phyloP scores from a whole-genome alignment of 176 grass and related monocot species.

The Pontederia crassipes region DNA sequence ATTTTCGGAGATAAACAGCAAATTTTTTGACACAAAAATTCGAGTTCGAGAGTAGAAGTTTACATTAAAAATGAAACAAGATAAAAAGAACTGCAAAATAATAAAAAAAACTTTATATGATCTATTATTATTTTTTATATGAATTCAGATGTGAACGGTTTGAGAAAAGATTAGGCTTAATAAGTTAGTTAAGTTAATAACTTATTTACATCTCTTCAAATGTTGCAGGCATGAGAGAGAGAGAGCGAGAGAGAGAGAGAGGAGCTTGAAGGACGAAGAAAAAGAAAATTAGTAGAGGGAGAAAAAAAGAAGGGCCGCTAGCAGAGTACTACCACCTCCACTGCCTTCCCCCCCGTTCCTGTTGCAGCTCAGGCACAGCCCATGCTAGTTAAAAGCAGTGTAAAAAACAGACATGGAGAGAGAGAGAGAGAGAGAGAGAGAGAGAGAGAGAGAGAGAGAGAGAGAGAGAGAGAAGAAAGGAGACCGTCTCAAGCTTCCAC shows the following conservation, averaged over 20 bases:
- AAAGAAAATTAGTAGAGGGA: no score
- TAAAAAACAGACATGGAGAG: background rate
- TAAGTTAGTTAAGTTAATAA: no score
- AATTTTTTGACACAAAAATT: no score
- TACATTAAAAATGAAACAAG: no score
- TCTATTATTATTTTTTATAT: no score
- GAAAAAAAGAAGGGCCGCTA: no score
- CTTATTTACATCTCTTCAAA: background rate
- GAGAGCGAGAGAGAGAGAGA: constrained; percentile 10
- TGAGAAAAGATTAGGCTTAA: no score
- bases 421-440: background rate
- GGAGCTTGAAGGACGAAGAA: constrained; percentile 1
- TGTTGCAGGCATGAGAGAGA: constrained; percentile 53
- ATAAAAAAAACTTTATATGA: no score
- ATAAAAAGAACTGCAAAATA: no score
- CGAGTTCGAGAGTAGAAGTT: no score
- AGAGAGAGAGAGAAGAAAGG: background rate
- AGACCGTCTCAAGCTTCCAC: background rate
- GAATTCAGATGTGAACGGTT: no score
- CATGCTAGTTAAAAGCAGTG: background rate
- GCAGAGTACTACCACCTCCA: background rate
- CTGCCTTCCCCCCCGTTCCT: background rate
- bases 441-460: background rate
- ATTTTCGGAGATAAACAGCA: no score
- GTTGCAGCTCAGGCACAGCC: background rate